Base-by-base conservation (phyloP, 176 grass and related monocot genomes). In the Triticum turgidum region DNA sequence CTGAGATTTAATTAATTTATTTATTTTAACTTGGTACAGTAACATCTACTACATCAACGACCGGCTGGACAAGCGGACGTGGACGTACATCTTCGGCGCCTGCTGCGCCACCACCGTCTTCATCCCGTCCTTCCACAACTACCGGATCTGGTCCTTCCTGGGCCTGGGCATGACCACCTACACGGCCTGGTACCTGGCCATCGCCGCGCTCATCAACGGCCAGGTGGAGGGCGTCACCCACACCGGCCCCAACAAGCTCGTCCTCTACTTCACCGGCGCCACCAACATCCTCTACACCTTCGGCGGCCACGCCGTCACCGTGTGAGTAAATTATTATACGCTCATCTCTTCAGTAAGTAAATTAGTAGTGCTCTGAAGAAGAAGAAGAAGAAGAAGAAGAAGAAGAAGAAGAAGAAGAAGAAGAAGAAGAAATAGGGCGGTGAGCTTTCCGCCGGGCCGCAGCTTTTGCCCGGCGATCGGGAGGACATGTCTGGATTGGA, bases 271-370 rank as follows among this genome's bases (percentile, higher is more conserved):
- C 94, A 95, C 94, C 87, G 94, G 94, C 84, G 94, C 94, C 75
- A 95, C 94, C 78, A 95, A 95, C 87, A 95, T 95, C 81, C 94
- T 95, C 82, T 95, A 95, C 94, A 95, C 94, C 51, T 95, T 95
- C 91, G 94, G 94, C 29, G 94, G 94, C 15, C 94, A 95, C 85
- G 94, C 94, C n/a, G 89, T 95, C 89, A 95, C 94, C 9, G 94
- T 30, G 30, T 32, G 22, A 72, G 69, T 71, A 39, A n/a, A 44
- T 22, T 54, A 42, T 30, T 30, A 30, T 30, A 30, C 2, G 29
- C 29, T 30, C 29, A 30, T 30, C 29, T 30, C 29, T 30, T 30
- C 29, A 30, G 30, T 32, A 42, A 72, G 69, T 71, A 39, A n/a
- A 44, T 22, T 54, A 42, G 4, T 51, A 1, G 69, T 14, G 15